phyloP scores from a whole-genome alignment of 768 basidiomycete genomes.

The Tylopilus balloui region DNA sequence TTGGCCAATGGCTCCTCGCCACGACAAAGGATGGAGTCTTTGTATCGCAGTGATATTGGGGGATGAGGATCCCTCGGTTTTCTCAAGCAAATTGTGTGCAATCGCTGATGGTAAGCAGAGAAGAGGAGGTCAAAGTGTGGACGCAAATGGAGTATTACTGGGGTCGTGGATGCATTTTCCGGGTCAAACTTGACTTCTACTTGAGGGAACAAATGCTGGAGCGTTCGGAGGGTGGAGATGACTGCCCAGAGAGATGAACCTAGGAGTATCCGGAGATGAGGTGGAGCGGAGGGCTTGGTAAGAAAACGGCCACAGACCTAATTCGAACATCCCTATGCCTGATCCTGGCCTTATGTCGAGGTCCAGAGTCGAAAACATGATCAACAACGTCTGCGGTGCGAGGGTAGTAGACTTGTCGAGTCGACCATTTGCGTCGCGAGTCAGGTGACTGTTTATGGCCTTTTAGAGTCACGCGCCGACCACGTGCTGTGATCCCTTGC shows the following conservation, averaged over 20 bases:
- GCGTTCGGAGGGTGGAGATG: slow-evolving; percentile 59
- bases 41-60: slow-evolving; percentile 65
- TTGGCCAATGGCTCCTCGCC: slow-evolving; percentile 56
- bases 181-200: slow-evolving; percentile 82
- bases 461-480: too few species aligned
- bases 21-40: slow-evolving; percentile 58
- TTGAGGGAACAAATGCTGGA: slow-evolving; percentile 70
- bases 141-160: slow-evolving; percentile 71
- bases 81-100: slow-evolving; percentile 73
- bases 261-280: slow-evolving; percentile 24
- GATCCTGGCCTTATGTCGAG: slow-evolving; percentile 71
- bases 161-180: slow-evolving; percentile 63
- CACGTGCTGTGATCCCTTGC: too few species aligned
- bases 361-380: slow-evolving; percentile 67
- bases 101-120: slow-evolving; percentile 70
- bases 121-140: slow-evolving; percentile 86
- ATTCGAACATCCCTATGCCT: slow-evolving; percentile 74
- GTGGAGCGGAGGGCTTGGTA: not conserved
- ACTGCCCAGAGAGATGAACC: slow-evolving; percentile 78
- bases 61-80: slow-evolving; percentile 64
- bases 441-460: slow-evolving; percentile 16
- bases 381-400: not conserved
- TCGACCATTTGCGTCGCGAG: not conserved
- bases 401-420: slow-evolving; percentile 4
- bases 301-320: slow-evolving; percentile 42